A percentile compares a stretch with the other conserved stretches of the same genome.
phyloP scores from a whole-genome alignment of 2,329 filamentous ascomycete genomes.

The Pseudogymnoascus sp. region DNA sequence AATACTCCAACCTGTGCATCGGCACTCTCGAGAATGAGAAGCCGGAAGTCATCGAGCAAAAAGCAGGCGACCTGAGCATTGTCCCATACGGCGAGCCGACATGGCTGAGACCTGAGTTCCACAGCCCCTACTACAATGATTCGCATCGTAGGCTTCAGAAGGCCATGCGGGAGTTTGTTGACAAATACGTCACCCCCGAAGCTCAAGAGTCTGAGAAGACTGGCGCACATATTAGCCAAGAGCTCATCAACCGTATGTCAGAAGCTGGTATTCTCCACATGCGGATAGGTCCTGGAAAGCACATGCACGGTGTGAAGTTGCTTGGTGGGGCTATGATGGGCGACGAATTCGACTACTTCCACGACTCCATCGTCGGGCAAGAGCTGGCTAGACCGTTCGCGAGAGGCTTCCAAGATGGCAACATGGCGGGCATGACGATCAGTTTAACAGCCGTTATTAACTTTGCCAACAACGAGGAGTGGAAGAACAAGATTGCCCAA shows the following conservation, averaged over 20 bases:
- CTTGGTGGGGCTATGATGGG: constrained; percentile 64
- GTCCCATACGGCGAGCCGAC: constrained; percentile 81
- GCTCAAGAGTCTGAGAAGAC: constrained; percentile 68
- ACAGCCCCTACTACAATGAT: constrained; percentile 72
- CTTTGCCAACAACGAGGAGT: constrained; percentile 60
- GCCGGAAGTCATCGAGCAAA: constrained; percentile 61
- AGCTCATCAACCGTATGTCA: constrained; percentile 73
- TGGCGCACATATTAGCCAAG: constrained; percentile 61
- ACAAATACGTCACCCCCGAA: constrained; percentile 63
- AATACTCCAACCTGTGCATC: constrained; percentile 67
- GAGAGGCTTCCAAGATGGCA: constrained; percentile 77
- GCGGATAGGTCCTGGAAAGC: constrained; percentile 75
- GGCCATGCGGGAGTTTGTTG: constrained; percentile 65
- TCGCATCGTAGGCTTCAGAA: constrained; percentile 61
- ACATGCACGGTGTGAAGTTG: constrained; percentile 63
- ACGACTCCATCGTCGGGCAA: constrained; percentile 69
- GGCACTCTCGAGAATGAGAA: constrained; percentile 69
- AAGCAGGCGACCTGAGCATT: constrained; percentile 62
- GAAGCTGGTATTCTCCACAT: constrained; percentile 67
- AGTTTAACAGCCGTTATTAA: constrained; percentile 71
- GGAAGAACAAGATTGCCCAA: constrained; percentile 58
- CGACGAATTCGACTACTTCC: constrained; percentile 81
- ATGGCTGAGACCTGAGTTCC: constrained; percentile 72
- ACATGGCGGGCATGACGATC: constrained; percentile 81
- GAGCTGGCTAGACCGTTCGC: constrained; percentile 65